Conservation (phyloP, 139 green algal genomes). For the Chlamydomonas incerta region DNA sequence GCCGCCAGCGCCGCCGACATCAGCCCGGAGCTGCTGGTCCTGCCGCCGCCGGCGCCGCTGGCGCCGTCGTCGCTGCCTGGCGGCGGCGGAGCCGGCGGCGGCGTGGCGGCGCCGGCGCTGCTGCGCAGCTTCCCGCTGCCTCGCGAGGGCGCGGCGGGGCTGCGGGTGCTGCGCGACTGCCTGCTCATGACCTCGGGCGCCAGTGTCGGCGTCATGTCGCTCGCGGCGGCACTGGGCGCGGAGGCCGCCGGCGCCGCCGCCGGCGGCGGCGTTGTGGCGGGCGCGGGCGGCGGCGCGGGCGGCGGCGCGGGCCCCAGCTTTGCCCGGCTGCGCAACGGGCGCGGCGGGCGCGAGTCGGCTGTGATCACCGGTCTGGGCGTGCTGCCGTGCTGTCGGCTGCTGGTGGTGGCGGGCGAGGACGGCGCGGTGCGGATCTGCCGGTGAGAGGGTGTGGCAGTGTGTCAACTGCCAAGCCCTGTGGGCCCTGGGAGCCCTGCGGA, state of each 20-base stretch:
- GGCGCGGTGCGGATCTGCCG: constrained; percentile 14
- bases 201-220: constrained; percentile 24
- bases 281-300: not conserved
- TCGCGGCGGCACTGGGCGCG: not conserved
- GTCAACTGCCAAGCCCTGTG: not conserved
- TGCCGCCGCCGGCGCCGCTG: not conserved
- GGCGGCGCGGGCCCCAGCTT: not conserved
- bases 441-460: not conserved
- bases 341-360: constrained; percentile 24
- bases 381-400: constrained; percentile 32
- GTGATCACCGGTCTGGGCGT: constrained; percentile 29
- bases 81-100: not conserved
- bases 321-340: constrained; percentile 24
- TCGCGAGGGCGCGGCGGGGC: not conserved
- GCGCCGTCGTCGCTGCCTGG: not conserved
- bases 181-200: constrained; percentile 31
- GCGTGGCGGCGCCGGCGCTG: constrained; percentile 5
- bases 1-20: not conserved
- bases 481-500: not conserved
- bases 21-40: not conserved
- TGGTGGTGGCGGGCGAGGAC: constrained; percentile 27
- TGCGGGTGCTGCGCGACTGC: constrained; percentile 31
- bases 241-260: not conserved
- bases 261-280: not conserved
- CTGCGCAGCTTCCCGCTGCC: constrained; percentile 1